phyloP scores from a whole-genome alignment of 495 filamentous ascomycete species.

The Hyaloscypha bicolor region DNA sequence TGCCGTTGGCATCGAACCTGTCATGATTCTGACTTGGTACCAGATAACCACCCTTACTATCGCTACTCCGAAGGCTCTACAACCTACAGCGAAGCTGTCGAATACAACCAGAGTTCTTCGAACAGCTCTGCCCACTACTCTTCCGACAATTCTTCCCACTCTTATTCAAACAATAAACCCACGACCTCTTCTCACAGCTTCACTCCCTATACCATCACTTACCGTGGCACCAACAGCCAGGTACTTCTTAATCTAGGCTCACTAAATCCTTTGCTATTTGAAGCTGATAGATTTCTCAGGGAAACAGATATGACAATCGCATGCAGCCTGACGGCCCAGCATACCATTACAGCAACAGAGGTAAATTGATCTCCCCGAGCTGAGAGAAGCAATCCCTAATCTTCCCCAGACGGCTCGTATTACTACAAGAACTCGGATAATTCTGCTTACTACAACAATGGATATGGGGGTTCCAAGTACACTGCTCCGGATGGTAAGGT shows the following conservation, averaged over 20 bases:
- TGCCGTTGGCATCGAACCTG: too few species aligned
- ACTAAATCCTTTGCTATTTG: not conserved
- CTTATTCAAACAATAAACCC: not conserved
- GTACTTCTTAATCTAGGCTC: not conserved
- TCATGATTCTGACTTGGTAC: too few species aligned
- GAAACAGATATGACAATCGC: constrained; percentile 29
- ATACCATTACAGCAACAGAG: not conserved
- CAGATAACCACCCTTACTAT: not conserved
- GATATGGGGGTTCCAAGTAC: constrained; percentile 20
- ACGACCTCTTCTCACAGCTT: not conserved
- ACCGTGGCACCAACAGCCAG: not conserved
- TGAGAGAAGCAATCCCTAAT: not conserved
- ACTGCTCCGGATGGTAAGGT: constrained; percentile 30
- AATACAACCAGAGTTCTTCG: not conserved
- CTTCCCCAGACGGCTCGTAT: not conserved
- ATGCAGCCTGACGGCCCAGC: not conserved
- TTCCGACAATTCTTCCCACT: too few species aligned
- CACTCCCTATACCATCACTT: not conserved
- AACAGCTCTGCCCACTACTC: not conserved
- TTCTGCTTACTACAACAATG: constrained; percentile 28
- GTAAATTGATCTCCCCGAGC: not conserved
- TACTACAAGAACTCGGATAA: constrained; percentile 28
- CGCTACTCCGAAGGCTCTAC: too few species aligned
- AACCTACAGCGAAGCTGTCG: not conserved
- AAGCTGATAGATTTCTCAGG: constrained; percentile 13